A percentile compares a stretch with the other conserved stretches of the same genome.
Conservation (phyloP, 768 basidiomycete species). For the Strobilomyces confusus region DNA sequence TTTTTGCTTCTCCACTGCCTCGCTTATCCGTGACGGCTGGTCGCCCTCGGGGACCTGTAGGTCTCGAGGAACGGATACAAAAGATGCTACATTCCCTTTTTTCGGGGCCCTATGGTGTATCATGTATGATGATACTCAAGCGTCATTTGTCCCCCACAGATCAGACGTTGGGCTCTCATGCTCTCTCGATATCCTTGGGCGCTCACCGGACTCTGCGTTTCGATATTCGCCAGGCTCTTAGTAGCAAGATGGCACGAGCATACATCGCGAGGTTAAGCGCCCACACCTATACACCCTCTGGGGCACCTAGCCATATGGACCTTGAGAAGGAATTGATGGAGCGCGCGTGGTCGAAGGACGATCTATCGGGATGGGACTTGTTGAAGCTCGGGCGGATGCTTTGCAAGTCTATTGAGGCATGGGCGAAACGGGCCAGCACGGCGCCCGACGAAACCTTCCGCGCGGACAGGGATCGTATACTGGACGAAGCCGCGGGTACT, state of each 20-base stretch:
- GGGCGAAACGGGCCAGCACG: slow-evolving; percentile 43
- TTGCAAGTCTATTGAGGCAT: slow-evolving; percentile 51
- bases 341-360: slow-evolving; percentile 69
- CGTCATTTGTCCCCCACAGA: slow-evolving; percentile 46
- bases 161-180: slow-evolving; percentile 21
- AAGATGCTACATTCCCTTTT: slow-evolving; percentile 55
- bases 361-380: slow-evolving; percentile 64
- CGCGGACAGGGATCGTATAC: slow-evolving; percentile 48
- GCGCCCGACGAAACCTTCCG: slow-evolving; percentile 26
- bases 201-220: slow-evolving; percentile 60
- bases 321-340: slow-evolving; percentile 65
- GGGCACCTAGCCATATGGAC: slow-evolving; percentile 55
- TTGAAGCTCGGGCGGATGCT: slow-evolving; percentile 52
- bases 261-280: slow-evolving; percentile 56
- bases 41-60: slow-evolving; percentile 28
- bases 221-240: slow-evolving; percentile 58
- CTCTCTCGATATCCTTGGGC: slow-evolving; percentile 45
- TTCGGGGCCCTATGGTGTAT: slow-evolving; percentile 60
- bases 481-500: slow-evolving; percentile 68
- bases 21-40: slow-evolving; percentile 53
- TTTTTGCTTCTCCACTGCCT: slow-evolving; percentile 63
- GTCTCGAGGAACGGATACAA: slow-evolving; percentile 52
- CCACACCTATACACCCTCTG: slow-evolving; percentile 53
- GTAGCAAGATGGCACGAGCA: slow-evolving; percentile 59
- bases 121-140: slow-evolving; percentile 62